Percentiles rank a stretch among this genome's conserved stretches.
Evolutionary conservation across 805 yeast genomes (phyloP).

Genomic region (Ogataea ramenticola): DNA sequence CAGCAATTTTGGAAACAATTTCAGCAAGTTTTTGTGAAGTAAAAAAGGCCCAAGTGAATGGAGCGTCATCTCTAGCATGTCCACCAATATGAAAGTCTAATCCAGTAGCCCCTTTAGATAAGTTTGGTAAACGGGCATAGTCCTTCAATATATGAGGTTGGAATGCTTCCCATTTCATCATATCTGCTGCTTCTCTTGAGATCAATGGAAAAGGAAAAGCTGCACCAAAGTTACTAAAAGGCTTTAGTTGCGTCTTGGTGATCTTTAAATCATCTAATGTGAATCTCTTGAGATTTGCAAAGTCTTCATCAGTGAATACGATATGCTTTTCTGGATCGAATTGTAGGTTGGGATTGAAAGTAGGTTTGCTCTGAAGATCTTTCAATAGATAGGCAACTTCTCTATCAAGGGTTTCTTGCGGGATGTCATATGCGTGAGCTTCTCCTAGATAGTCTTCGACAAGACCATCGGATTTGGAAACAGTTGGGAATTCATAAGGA

Average conservation of each 20-base stretch:
- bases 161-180: conserved; percentile 48
- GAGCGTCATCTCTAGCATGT: conserved; percentile 32
- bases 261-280: conserved; percentile 32
- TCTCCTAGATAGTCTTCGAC: conserved; percentile 13
- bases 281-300: conserved; percentile 27
- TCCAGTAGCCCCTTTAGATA: conserved; percentile 8
- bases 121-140: conserved; percentile 34
- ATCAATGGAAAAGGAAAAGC: conserved; percentile 53
- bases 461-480: conserved; percentile 5
- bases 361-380: conserved; percentile 13
- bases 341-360: conserved; percentile 18
- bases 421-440: conserved; percentile 17
- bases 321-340: conserved; percentile 34
- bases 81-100: conserved; percentile 46
- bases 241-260: conserved; percentile 27
- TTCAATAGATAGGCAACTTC: conserved; percentile 15
- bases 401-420: conserved; percentile 18
- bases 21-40: conserved; percentile 42
- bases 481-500: conserved; percentile 10
- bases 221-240: conserved; percentile 33
- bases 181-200: conserved; percentile 48
- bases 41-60: conserved; percentile 46
- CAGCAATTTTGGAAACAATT: conserved; percentile 42
- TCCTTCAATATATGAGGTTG: conserved; percentile 33
- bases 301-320: conserved; percentile 30